Evolutionary conservation across 352 stramenopile species (phyloP).

Genomic region (Salisapilia sapeloensis): DNA sequence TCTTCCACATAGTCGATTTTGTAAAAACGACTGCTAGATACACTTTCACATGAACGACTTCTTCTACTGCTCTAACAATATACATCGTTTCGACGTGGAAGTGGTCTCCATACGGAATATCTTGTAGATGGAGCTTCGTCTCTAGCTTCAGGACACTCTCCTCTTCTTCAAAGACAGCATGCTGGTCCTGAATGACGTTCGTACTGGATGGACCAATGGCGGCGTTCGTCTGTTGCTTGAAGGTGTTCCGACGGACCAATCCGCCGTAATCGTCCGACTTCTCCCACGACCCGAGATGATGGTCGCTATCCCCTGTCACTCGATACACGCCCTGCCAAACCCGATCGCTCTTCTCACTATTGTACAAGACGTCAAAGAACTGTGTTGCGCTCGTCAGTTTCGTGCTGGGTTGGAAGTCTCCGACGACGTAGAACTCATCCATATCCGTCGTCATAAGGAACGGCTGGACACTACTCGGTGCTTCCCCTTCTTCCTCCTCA

Average conservation of each 20-base stretch:
- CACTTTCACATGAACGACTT: conserved; percentile 25
- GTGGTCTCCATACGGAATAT: conserved; percentile 70
- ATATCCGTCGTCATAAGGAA: conserved; percentile 59
- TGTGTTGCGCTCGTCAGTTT: conserved; percentile 26
- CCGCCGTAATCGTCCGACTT: conserved; percentile 39
- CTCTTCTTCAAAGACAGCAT: conserved; percentile 24
- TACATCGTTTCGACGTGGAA: conserved; percentile 62
- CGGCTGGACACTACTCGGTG: conserved; percentile 15
- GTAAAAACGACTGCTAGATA: conserved; percentile 60
- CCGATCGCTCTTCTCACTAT: conserved; percentile 17
- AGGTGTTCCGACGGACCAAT: conserved; percentile 50
- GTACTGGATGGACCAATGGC: conserved; percentile 45
- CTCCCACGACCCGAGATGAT: conserved; percentile 36
- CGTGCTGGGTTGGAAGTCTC: conserved; percentile 43
- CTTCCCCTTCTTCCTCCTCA: conserved; percentile 2
- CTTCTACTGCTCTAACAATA: conserved; percentile 10
- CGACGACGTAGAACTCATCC: conserved; percentile 45
- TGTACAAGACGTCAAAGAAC: conserved; percentile 67
- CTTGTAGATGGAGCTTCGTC: conserved; percentile 42
- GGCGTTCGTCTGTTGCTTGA: conserved; percentile 52
- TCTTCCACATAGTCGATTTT: conserved; percentile 75
- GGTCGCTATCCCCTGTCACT: conserved; percentile 44
- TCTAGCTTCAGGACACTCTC: conserved; percentile 28
- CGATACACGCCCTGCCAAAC: conserved; percentile 42
- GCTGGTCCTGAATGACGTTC: conserved; percentile 28